Conservation (phyloP, 192 early-diverging fungal species). For the Coemansia sp. region DNA sequence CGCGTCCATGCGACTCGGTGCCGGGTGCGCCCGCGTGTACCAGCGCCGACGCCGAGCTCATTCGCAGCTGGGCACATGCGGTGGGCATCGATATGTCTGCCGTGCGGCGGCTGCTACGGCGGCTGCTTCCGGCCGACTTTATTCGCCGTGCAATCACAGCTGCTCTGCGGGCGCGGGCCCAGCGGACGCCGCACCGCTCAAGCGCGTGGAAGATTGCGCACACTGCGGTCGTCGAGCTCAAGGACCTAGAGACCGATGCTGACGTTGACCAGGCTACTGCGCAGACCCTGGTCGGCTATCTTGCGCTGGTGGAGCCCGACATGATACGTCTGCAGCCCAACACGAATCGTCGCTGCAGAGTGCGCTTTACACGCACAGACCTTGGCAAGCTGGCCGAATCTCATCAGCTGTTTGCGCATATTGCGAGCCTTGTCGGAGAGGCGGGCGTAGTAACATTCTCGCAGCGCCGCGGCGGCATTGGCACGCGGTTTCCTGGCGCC, state of each 20-base stretch:
- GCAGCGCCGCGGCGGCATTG: background rate
- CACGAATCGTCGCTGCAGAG: conserved; percentile 27
- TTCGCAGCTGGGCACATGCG: conserved; percentile 28
- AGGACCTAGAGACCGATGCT: conserved; percentile 15
- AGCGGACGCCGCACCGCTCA: background rate
- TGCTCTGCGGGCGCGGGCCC: background rate
- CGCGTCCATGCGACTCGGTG: background rate
- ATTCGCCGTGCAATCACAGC: conserved; percentile 13
- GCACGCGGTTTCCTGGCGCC: conserved; percentile 1
- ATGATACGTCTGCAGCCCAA: conserved; percentile 24
- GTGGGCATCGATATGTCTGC: conserved; percentile 25
- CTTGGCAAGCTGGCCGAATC: conserved; percentile 26
- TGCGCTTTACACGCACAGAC: conserved; percentile 31
- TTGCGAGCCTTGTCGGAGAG: conserved; percentile 9
- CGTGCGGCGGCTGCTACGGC: conserved; percentile 18
- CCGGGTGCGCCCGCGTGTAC: background rate
- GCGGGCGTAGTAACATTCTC: background rate
- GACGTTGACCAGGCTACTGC: conserved; percentile 31
- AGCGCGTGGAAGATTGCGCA: conserved; percentile 4
- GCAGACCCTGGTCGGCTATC: conserved; percentile 40
- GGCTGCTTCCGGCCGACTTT: conserved; percentile 22
- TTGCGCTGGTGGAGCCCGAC: conserved; percentile 26
- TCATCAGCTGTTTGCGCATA: conserved; percentile 20
- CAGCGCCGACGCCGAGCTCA: conserved; percentile 17
- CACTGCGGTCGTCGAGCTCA: conserved; percentile 21